Evolutionary conservation across 495 filamentous ascomycete species (phyloP).

Genomic region (Xylaria bambusicola): DNA sequence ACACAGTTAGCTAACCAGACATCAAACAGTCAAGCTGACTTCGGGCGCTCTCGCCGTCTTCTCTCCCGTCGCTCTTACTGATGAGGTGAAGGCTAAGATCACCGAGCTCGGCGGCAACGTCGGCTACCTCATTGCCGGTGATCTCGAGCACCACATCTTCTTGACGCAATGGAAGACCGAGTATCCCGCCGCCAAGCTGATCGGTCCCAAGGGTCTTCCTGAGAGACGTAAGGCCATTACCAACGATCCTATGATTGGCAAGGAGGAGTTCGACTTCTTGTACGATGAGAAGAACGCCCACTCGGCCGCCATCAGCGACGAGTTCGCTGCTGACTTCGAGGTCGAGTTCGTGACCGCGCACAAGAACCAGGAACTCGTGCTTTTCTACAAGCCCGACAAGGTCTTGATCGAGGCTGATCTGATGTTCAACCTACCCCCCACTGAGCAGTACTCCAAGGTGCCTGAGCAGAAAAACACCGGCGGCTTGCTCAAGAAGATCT

Average conservation of each 20-base stretch:
- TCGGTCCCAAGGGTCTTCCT: conserved; percentile 81
- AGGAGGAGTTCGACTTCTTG: conserved; percentile 68
- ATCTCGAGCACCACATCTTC: conserved; percentile 93
- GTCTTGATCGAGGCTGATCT: conserved; percentile 92
- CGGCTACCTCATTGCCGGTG: conserved; percentile 80
- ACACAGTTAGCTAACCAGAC: conserved; percentile 8
- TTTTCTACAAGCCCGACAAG: conserved; percentile 75
- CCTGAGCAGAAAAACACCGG: conserved; percentile 55
- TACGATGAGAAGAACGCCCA: conserved; percentile 43
- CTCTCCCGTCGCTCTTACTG: conserved; percentile 82
- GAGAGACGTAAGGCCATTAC: conserved; percentile 72
- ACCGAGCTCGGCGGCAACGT: conserved; percentile 68
- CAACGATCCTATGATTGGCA: conserved; percentile 59
- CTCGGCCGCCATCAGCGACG: conserved; percentile 59
- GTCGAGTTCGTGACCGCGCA: conserved; percentile 81
- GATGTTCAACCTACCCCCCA: conserved; percentile 86
- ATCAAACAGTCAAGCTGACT: conserved; percentile 67
- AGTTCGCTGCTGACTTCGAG: conserved; percentile 86
- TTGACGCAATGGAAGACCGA: conserved; percentile 77
- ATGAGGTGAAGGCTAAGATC: conserved; percentile 70
- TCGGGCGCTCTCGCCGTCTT: conserved; percentile 84
- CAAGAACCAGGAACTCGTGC: conserved; percentile 81
- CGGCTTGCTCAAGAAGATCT: conserved; percentile 65
- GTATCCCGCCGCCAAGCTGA: conserved; percentile 74
- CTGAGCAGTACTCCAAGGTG: conserved; percentile 75